These are phyloP conservation scores for Phtheirospermum japonicum DNA, from an alignment of 257 asterid species.

Conservation along the genomic window DNA sequence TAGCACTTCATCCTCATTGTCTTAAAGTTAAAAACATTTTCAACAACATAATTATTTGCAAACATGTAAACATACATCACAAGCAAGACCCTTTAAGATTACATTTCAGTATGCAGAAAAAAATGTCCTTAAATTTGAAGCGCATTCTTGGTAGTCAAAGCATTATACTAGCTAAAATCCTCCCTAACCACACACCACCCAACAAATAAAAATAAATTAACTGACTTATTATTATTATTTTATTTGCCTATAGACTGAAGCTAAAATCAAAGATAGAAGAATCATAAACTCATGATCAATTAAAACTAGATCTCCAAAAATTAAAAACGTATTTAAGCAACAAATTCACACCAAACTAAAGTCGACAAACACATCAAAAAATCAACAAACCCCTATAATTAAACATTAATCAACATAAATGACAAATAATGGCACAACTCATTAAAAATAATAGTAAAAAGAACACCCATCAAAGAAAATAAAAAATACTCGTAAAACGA, in stretches of 20 bases:
- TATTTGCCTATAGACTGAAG: too few relatives aligned
- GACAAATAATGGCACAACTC: neutral
- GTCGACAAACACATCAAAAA: too few relatives aligned
- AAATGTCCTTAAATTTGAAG: neutral
- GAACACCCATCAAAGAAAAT: slow-evolving; percentile 21
- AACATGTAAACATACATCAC: too few relatives aligned
- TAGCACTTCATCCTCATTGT: neutral
- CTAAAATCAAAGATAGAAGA: too few relatives aligned
- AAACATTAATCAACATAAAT: neutral
- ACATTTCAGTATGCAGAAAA: neutral
- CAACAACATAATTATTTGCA: neutral
- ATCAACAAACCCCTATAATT: too few relatives aligned
- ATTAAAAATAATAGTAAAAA: neutral
- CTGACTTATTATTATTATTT: too few relatives aligned
- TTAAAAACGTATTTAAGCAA: too few relatives aligned
- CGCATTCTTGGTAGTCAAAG: neutral
- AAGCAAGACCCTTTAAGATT: too few relatives aligned
- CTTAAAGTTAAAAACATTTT: neutral
- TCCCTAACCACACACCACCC: neutral
- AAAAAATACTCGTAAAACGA: slow-evolving; percentile 13
- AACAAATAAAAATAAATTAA: neutral
- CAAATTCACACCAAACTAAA: too few relatives aligned
- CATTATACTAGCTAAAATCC: neutral
- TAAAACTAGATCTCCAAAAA: too few relatives aligned
- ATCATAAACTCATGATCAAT: too few relatives aligned